Evolutionary conservation across 106 monocot species (phyloP), one percentile per base, ranked within the genome.

Genomic region (Gastrodia elata): DNA sequence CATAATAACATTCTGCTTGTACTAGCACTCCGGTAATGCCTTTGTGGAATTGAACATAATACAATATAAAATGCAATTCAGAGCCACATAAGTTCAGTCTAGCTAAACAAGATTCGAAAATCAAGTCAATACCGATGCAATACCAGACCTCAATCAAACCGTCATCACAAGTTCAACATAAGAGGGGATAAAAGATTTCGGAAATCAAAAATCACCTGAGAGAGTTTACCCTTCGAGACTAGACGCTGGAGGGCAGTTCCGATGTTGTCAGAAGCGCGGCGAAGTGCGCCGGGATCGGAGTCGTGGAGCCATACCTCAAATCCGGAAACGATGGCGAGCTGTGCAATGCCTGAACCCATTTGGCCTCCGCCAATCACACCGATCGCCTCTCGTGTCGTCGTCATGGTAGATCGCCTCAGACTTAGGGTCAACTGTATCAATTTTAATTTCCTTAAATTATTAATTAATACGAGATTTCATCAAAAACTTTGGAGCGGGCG

Each of bases 331-430:
- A 83, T 84, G 40, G 93, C 88, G 39, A 97, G 83, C 88, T 97
- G 97, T 74, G 93, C 90, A 74, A 97, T 97, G 41, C 97, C 97
- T 30, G 90, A 93, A 2, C 93, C 97, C 97, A 97, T 97, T 88
- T 97, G 97, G 8, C 90, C 97, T 3, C 82, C 83, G n/a, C 93
- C 96, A 74, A 97, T 76, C 68, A 97, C 96, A 0, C 81, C 96
- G 39, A 92, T 77, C 70, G 68, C 48, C 73, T 61, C 61, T 52
- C 70, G n/a, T 55, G 52, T 37, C 38, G 3, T 18, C 35, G 65
- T 42, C 79, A 55, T 70, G 30, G 25, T 35, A 24, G 69, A 69
- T 40, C 4, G 37, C 67, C 67, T 14, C 18, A 61, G 61, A 61
- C 24, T 11, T 27, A 57, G 44, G 44, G 14, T 8, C 11, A 0